Evolutionary conservation across 768 basidiomycete species (phyloP), one percentile per base, ranked within the genome.

Genomic region (Scleroderma bovista): DNA sequence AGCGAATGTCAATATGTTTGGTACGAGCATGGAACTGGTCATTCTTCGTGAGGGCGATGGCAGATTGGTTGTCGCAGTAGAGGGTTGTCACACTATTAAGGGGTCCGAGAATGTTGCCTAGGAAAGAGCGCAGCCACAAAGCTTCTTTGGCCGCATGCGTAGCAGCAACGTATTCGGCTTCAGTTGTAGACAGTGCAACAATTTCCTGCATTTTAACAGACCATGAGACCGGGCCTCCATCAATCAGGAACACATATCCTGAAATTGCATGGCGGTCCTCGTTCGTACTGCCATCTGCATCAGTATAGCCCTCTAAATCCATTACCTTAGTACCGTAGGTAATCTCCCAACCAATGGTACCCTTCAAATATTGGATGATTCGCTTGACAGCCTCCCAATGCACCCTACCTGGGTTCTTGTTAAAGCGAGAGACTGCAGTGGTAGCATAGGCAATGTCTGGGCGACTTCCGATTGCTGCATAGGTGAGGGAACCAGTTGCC

Each of bases 1-100:
- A 64, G 0, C 57, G 57, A n/a, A 69, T 61, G 46, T 70, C 67
- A 45, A 72, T 71, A 55, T 72, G 71, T 52, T 71, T 73, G 6
- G 68, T 62, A 16, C 60, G 39, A 4, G 64, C 55, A 43, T 71
- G 69, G 44, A 51, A 61, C 10, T 55, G 55, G 12, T 50, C 59
- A 47, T 71, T 66, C 9, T 57, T 29, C 5, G 26, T 5, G 26
- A 29, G 26, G 26, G 26, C 9, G 26, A 29, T 5, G 26, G 26
- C 26, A 5, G 26, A 29, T 9, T 29, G 26, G 26, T 29, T 29
- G 26, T 29, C 26, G 9, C 26, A 29, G 26, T 29, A 53, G 15
- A 64, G 48, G 6, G 40, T 48, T 3, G 51, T 55, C 5, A 55
- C 48, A 13, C 39, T 44, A 3, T 6, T 3, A 17, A 50, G 22